Conservation (phyloP, 495 filamentous ascomycete species). For the Delitschia confertaspora region DNA sequence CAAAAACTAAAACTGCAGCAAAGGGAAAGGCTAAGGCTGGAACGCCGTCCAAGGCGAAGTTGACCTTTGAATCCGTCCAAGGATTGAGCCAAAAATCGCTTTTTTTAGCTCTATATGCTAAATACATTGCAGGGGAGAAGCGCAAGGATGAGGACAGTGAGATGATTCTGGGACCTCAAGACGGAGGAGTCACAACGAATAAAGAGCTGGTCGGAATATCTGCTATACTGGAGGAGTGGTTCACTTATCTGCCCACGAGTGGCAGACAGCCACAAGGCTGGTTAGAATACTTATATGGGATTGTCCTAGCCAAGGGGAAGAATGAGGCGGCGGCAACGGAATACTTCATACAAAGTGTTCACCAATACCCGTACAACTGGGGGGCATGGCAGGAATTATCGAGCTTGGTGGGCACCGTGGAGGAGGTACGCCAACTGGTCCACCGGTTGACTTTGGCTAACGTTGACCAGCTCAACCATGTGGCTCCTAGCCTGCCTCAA, state of each 20-base stretch:
- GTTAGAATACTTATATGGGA: constrained; percentile 91
- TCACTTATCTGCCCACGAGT: constrained; percentile 50
- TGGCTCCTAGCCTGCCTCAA: constrained; percentile 59
- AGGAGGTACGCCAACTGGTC: constrained; percentile 53
- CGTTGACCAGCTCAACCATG: constrained; percentile 43
- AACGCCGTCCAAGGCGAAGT: constrained; percentile 24
- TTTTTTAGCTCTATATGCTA: constrained; percentile 90
- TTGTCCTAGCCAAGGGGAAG: constrained; percentile 82
- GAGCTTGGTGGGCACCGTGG: constrained; percentile 63
- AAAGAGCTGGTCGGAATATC: constrained; percentile 69
- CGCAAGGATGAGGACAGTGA: constrained; percentile 91
- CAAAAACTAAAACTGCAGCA: constrained; percentile 34
- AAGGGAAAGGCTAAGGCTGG: constrained; percentile 49
- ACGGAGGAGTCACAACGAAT: constrained; percentile 74
- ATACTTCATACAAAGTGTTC: constrained; percentile 76
- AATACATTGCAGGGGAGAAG: constrained; percentile 90
- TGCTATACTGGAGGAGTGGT: constrained; percentile 68
- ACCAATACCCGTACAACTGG: constrained; percentile 88
- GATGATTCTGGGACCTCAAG: constrained; percentile 91
- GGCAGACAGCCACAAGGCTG: constrained; percentile 62
- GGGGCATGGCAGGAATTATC: constrained; percentile 87
- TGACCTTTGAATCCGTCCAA: constrained; percentile 41
- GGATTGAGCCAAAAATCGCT: constrained; percentile 75
- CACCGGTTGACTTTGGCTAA: neutral
- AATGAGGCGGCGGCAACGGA: constrained; percentile 74